Conservation (phyloP, 192 early-diverging fungal genomes). For the Gaertneriomyces sp. region DNA sequence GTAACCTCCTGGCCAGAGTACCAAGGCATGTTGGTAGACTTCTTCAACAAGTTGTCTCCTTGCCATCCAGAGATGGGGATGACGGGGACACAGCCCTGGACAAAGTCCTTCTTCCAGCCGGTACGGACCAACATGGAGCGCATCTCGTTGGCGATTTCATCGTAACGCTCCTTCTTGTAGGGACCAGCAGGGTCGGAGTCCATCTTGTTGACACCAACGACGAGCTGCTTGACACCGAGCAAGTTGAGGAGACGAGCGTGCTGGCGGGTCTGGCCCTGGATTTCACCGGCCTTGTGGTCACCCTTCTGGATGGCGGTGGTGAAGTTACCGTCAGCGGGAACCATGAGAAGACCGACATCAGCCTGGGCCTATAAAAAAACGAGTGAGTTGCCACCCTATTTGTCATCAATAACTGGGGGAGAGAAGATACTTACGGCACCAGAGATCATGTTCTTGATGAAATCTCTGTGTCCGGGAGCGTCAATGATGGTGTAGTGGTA, state of each 20-base stretch:
- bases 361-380: slow-evolving; percentile 49
- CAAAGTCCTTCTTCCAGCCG: slow-evolving; percentile 90
- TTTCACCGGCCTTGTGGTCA: slow-evolving; percentile 35
- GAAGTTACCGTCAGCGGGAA: slow-evolving; percentile 34
- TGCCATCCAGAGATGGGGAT: slow-evolving; percentile 98
- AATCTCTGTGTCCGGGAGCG: slow-evolving; percentile 99
- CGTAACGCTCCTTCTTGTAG: slow-evolving; percentile 92
- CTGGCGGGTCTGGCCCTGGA: slow-evolving; percentile 96
- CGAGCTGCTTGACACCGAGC: slow-evolving; percentile 97
- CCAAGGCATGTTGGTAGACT: slow-evolving; percentile 91
- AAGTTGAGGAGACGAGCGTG: slow-evolving; percentile 97
- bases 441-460: slow-evolving; percentile 94
- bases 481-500: slow-evolving; percentile 98
- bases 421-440: slow-evolving; percentile 61
- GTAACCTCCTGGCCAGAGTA: slow-evolving; percentile 96
- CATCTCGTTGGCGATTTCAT: slow-evolving; percentile 95
- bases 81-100: slow-evolving; percentile 94
- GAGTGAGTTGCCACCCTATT: not conserved
- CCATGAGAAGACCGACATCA: slow-evolving; percentile 87
- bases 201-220: slow-evolving; percentile 99
- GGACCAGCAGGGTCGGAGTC: slow-evolving; percentile 76
- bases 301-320: slow-evolving; percentile 36
- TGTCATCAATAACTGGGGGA: not conserved
- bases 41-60: slow-evolving; percentile 98
- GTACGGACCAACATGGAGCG: slow-evolving; percentile 42